A percentile compares a stretch with the other conserved stretches of the same genome.
Evolutionary conservation across 805 yeast genomes (phyloP).

Genomic region (Hanseniaspora guilliermondii): DNA sequence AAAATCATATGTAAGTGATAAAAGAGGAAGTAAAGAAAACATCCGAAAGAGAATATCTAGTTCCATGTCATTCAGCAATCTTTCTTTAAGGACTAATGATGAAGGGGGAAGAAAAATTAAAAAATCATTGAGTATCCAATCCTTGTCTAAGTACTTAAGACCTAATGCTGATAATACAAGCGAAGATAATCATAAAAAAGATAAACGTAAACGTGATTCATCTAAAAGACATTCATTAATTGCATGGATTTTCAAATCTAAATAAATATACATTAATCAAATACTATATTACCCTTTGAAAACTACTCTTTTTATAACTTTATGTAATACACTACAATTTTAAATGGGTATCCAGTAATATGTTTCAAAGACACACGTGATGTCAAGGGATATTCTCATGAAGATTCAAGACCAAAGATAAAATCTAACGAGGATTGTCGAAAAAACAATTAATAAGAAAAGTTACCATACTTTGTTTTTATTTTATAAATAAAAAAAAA

Average conservation of each 20-base stretch:
- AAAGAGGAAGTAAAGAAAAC: background rate
- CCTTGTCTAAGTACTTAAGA: background rate
- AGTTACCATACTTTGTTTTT: too few species aligned
- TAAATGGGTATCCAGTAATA: too few species aligned
- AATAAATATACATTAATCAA: background rate
- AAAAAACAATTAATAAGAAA: too few species aligned
- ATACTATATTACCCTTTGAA: background rate
- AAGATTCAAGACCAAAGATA: too few species aligned
- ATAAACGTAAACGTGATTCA: background rate
- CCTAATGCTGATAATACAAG: background rate
- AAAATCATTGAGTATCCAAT: constrained; percentile 9
- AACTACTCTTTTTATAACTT: too few species aligned
- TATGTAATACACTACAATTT: too few species aligned
- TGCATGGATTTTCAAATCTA: constrained; percentile 1
- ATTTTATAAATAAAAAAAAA: too few species aligned
- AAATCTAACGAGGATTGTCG: too few species aligned
- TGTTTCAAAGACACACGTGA: too few species aligned
- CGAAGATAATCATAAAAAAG: background rate
- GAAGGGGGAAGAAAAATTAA: background rate
- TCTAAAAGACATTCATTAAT: constrained; percentile 1
- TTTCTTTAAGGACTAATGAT: background rate
- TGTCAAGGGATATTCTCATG: too few species aligned
- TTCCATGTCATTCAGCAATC: background rate
- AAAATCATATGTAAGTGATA: background rate
- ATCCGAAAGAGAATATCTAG: background rate